Evolutionary conservation across 2,329 filamentous ascomycete species (phyloP), one percentile per base, ranked within the genome.

Genomic region (Ceratocystis harringtonii): DNA sequence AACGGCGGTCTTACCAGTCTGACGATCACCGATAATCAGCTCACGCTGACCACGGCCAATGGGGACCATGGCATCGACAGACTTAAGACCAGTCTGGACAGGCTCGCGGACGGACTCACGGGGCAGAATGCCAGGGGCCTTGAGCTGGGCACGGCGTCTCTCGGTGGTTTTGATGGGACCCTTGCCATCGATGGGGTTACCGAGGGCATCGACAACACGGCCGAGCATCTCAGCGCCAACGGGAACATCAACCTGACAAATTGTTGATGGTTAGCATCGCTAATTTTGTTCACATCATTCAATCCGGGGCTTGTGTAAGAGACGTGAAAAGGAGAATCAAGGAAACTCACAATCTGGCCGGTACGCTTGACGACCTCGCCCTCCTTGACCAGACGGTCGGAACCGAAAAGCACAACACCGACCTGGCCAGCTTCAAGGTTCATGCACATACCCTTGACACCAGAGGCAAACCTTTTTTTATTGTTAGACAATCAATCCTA

Each of bases 371-470:
- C 94, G 71, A 89, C 92, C 85, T 99, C 92, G 77, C 94, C 94
- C 82, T 99, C 94, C 85, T 90, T 94, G 86, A 99, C 94, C 74
- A 96, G 85, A 92, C 94, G 92, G 83, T 99, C 94, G 76, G 94
- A 97, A 87, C 94, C 94, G 86, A 99, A 99, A 76, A 99, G 86
- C 86, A 99, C 94, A 76, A 99, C 92, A 96, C 94, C 94, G 82
- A 99, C 94, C 82, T 97, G 94, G 79, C 94, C 94, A 80, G 94
- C 94, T 84, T 99, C 94, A 81, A 99, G 87, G 89, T 99, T 99
- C 92, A 99, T 97, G 90, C 92, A 97, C 94, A 99, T 99, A 80
- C 94, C 94, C 88, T 97, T 97, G 81, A 97, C 94, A 79, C 94
- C 94, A 71, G 94, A 99, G 75, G 94, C 90, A 84, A 99, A 99